Evolutionary conservation across 345 rosid genomes (phyloP), one percentile per base, ranked within the genome.

Genomic region (thale cress (Arabidopsis thaliana)): DNA sequence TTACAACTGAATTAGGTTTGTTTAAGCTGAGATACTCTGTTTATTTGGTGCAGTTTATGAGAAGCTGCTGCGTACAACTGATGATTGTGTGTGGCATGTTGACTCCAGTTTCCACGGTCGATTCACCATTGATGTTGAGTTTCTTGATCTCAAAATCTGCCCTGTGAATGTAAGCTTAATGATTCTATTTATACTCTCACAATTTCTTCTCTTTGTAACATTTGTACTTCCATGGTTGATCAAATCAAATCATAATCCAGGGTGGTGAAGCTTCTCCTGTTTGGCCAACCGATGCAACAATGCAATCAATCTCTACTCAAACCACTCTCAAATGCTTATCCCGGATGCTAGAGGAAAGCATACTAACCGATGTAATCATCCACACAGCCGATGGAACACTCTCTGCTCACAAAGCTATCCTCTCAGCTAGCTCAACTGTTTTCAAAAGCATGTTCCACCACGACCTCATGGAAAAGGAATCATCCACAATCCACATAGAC

Each of bases 371-470:
- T 57, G 91, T 88, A 36, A 87, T 81, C 40, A 94, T 94, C 80
- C 82, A 83, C 79, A 86, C 96, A 41, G 73, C 93, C 56, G 95
- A 85, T 4, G 98, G 98, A 22, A 84, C 85, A 22, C 72, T 94
- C 50, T 77, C 78, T 30, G 97, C 98, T 62, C 98, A 94, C 85
- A 89, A 86, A 74, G 97, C 97, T 1, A 73, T 94, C 74, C 87
- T 94, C 33, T 82, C 96, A 0, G 89, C 98, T 12, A 88, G 96
- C 84, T 94, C 97, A 8, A 93, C 87, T 0, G 98, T 94, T 48
- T 94, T 94, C 75, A 84, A 81, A 80, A 89, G 96, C 85, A 94
- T 94, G 96, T 91, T 89, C 85, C 86, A 79, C 65, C 98, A 91
- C 33, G 57, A 89, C 84, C 98, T 94, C 79, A 89, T 71, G 87